Evolutionary conservation across 805 yeast species (phyloP).

Genomic region (Cyberlindnera maritima): DNA sequence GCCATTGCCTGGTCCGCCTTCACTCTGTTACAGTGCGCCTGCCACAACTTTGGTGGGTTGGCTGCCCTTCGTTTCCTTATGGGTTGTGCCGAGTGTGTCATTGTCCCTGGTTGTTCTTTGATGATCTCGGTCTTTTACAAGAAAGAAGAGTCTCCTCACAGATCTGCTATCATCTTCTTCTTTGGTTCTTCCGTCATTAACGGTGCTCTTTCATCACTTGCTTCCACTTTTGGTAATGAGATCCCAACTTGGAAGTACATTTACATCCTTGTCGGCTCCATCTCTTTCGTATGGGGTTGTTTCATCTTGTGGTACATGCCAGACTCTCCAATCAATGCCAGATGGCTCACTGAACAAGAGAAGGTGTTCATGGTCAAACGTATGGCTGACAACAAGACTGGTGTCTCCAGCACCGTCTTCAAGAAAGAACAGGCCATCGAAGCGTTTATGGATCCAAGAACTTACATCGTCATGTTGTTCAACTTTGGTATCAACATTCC

Average conservation of each 20-base stretch:
- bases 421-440: conserved; percentile 43
- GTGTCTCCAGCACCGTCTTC: conserved; percentile 38
- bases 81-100: conserved; percentile 42
- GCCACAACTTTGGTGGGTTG: conserved; percentile 38
- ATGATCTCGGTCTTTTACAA: conserved; percentile 41
- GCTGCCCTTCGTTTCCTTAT: conserved; percentile 42
- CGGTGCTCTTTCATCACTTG: conserved; percentile 42
- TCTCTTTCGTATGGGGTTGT: conserved; percentile 38
- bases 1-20: conserved; percentile 24
- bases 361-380: conserved; percentile 42
- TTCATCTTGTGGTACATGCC: conserved; percentile 41
- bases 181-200: conserved; percentile 31
- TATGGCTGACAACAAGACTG: conserved; percentile 41
- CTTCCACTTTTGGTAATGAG: conserved; percentile 34
- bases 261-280: conserved; percentile 47
- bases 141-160: conserved; percentile 36
- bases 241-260: conserved; percentile 48
- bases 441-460: conserved; percentile 40
- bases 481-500: conserved; percentile 33
- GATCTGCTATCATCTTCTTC: conserved; percentile 45
- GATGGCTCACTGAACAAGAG: conserved; percentile 41
- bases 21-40: conserved; percentile 30
- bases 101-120: conserved; percentile 39
- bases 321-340: conserved; percentile 50
- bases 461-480: conserved; percentile 32